These are phyloP conservation scores for Verticillium dahliae DNA, from an alignment of 2,329 filamentous ascomycete species.

Conservation along the genomic window DNA sequence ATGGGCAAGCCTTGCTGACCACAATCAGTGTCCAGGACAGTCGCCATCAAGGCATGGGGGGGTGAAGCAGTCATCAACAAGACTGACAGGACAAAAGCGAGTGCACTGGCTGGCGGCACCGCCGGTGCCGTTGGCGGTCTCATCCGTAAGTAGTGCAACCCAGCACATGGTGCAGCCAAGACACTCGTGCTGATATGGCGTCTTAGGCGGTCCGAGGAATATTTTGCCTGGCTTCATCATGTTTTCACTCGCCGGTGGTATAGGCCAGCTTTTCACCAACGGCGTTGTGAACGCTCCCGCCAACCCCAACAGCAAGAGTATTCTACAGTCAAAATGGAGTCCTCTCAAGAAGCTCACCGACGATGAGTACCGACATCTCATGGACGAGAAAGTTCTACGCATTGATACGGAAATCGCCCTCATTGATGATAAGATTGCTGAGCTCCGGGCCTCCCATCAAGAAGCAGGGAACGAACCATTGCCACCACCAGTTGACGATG, in stretches of 20 bases:
- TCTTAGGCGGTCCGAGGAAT: constrained; percentile 44
- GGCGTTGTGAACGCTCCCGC: constrained; percentile 14
- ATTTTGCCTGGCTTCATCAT: constrained; percentile 44
- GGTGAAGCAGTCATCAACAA: constrained; percentile 45
- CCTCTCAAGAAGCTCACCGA: constrained; percentile 66
- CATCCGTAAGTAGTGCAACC: constrained; percentile 34
- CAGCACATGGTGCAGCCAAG: not conserved
- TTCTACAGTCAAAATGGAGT: constrained; percentile 58
- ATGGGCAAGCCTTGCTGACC: constrained; percentile 5
- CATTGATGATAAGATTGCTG: constrained; percentile 66
- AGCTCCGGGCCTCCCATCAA: constrained; percentile 15
- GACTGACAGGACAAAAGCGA: constrained; percentile 58
- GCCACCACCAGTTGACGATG: not conserved
- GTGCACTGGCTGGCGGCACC: constrained; percentile 63
- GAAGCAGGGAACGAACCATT: not conserved
- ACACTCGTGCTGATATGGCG: constrained; percentile 6
- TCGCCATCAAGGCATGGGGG: constrained; percentile 41
- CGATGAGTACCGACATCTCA: constrained; percentile 63
- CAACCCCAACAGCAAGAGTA: constrained; percentile 30
- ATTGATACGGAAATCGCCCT: constrained; percentile 73
- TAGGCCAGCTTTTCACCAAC: constrained; percentile 31
- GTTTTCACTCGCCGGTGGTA: constrained; percentile 36
- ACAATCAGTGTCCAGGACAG: constrained; percentile 37
- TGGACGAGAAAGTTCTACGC: constrained; percentile 63
- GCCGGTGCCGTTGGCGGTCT: constrained; percentile 56